Evolutionary conservation across 2,329 filamentous ascomycete genomes (phyloP).

Genomic region (Aspergillus sp.): DNA sequence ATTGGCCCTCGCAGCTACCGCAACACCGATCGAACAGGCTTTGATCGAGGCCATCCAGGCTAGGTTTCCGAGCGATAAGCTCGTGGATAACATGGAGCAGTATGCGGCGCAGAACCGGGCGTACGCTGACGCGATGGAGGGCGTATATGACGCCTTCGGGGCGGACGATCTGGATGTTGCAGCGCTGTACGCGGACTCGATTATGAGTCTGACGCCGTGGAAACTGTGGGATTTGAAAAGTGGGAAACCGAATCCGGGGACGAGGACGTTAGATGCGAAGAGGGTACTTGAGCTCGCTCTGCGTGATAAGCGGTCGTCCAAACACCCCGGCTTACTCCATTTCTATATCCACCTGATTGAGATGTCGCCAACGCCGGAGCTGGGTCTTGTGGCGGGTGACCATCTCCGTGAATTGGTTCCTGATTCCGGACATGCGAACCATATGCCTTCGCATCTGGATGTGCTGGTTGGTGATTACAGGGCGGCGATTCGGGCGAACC

Average conservation of each 20-base stretch:
- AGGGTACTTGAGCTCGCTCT: slow-evolving; percentile 60
- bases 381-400: slow-evolving; percentile 61
- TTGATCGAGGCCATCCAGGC: slow-evolving; percentile 63
- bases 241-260: slow-evolving; percentile 55
- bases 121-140: slow-evolving; percentile 63
- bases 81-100: slow-evolving; percentile 46
- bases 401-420: slow-evolving; percentile 64
- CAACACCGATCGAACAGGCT: slow-evolving; percentile 53
- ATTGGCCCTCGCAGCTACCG: slow-evolving; percentile 29
- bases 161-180: slow-evolving; percentile 63
- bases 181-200: slow-evolving; percentile 61
- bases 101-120: slow-evolving; percentile 56
- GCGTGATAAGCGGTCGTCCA: slow-evolving; percentile 45
- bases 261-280: slow-evolving; percentile 61
- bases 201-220: slow-evolving; percentile 68
- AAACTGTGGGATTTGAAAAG: slow-evolving; percentile 62
- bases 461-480: slow-evolving; percentile 71
- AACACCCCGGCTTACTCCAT: slow-evolving; percentile 71
- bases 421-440: slow-evolving; percentile 68
- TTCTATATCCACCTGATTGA: slow-evolving; percentile 78
- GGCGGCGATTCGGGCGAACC: slow-evolving; percentile 65
- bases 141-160: slow-evolving; percentile 52
- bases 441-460: slow-evolving; percentile 79
- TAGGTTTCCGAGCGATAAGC: slow-evolving; percentile 59
- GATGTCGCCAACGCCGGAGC: slow-evolving; percentile 68